Evolutionary conservation across 768 basidiomycete species (phyloP), one percentile per base, ranked within the genome.

Genomic region (button mushroom (Agaricus bisporus)): DNA sequence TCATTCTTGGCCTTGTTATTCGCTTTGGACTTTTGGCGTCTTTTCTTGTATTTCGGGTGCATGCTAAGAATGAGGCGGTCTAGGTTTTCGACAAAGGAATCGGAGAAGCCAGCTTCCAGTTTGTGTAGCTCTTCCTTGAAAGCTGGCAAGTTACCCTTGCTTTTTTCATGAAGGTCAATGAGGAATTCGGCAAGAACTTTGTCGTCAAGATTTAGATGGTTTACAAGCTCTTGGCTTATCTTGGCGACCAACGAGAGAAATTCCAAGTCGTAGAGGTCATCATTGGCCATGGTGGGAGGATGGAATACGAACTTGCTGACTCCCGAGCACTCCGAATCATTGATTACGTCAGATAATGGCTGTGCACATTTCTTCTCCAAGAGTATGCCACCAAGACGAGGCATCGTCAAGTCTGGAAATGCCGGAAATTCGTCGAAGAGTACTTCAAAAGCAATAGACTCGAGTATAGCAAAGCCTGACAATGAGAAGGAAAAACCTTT

Each of bases 151-250:
- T 82, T 85, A 59, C 70, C 71, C 64, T 86, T 87, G 65, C 87
- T 86, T 60, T 88, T 70, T 59, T 88, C 87, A 70, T 98, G 95
- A 54, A 98, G 80, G 58, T 80, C 73, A 59, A 99, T 93, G 58
- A 98, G 82, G 68, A 95, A 99, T 72, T 98, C 95, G 11, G 97
- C 94, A 44, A 95, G 77, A 2, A 88, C 87, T 66, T 95, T 95
- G 77, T 99, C 95, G 65, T 85, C 88, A 36, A 90, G 68, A 14
- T 82, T 86, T 48, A 80, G 77, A 66, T 98, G 84, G 62, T 97
- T 98, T 69, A 87, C 83, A 43, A 98, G 82, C 66, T 98, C 95
- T 68, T 95, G 91, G 0, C 88, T 88, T 63, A 99, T 90, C 66
- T 91, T 89, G 55, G 88, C 85, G 54, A 97, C 86, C 39, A 98